These are phyloP conservation scores for Stylonectria norvegica DNA, from an alignment of 2,329 filamentous ascomycete genomes.

Conservation along the genomic window DNA sequence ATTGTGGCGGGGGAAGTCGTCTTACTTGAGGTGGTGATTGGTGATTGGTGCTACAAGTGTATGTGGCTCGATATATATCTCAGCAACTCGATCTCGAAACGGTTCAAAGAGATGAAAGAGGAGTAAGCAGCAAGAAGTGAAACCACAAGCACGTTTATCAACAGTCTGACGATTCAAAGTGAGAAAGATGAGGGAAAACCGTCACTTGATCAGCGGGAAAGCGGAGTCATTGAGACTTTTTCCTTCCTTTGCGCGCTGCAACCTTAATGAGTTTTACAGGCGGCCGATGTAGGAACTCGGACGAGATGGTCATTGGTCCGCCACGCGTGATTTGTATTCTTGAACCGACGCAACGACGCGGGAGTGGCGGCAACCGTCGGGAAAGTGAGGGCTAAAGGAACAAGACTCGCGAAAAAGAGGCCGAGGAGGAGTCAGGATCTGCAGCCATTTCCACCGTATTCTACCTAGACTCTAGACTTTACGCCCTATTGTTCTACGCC, in stretches of 20 bases:
- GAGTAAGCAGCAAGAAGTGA: background rate
- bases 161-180: background rate
- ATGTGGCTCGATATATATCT: background rate
- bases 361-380: constrained; percentile 16
- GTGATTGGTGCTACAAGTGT: too few species aligned
- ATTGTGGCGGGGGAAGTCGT: too few species aligned
- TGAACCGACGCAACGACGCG: constrained; percentile 4
- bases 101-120: background rate
- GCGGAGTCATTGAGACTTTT: constrained; percentile 7
- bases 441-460: too few species aligned
- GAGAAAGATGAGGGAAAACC: background rate
- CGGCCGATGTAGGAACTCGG: background rate
- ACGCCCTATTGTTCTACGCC: too few species aligned
- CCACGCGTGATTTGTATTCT: too few species aligned
- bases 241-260: constrained; percentile 1
- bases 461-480: too few species aligned
- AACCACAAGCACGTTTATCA: constrained; percentile 4
- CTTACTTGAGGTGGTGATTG: too few species aligned
- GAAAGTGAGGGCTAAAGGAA: constrained; percentile 4
- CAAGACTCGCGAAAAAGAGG: too few species aligned
- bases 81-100: too few species aligned
- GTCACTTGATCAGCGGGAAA: background rate
- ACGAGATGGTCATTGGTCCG: background rate
- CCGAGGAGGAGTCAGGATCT: too few species aligned
- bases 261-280: constrained; percentile 4